phyloP scores from a whole-genome alignment of 805 yeast species.

The Kuraishia piskuri region DNA sequence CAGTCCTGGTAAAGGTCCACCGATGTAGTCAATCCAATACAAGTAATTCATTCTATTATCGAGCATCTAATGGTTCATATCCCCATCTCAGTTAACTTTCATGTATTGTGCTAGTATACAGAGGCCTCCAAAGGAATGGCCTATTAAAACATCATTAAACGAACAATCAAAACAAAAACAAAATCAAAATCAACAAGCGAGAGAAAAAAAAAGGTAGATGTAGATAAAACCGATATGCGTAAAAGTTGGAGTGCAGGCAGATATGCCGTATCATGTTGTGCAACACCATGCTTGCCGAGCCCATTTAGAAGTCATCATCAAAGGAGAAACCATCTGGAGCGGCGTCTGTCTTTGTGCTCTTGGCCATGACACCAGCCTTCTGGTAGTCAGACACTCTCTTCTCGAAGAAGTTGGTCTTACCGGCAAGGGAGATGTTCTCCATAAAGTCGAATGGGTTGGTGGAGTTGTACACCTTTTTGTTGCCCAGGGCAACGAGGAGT shows the following conservation, averaged over 20 bases:
- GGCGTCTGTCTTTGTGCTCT: constrained; percentile 39
- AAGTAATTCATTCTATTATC: too few relatives aligned
- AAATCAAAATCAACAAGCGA: not conserved
- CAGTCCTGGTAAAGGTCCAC: too few relatives aligned
- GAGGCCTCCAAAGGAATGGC: not conserved
- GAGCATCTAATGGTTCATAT: too few relatives aligned
- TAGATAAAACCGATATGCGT: not conserved
- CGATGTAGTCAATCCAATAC: too few relatives aligned
- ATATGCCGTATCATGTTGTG: not conserved
- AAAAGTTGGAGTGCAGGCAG: not conserved
- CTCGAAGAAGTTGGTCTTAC: constrained; percentile 98
- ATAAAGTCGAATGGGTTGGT: constrained; percentile 95
- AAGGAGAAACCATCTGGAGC: constrained; percentile 58
- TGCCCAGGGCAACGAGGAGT: constrained; percentile 83
- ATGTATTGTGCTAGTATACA: not conserved
- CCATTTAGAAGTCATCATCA: constrained; percentile 82
- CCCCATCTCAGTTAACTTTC: not conserved
- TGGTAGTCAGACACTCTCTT: constrained; percentile 98
- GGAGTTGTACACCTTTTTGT: constrained; percentile 78
- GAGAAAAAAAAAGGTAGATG: not conserved
- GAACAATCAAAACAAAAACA: constrained; percentile 4
- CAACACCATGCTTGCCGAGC: not conserved
- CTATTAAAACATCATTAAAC: constrained; percentile 1
- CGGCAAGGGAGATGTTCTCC: constrained; percentile 98
- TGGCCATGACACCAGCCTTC: constrained; percentile 98